These are phyloP conservation scores for Aspergillus eucalypticola DNA, from an alignment of 2,329 filamentous ascomycete genomes.

Conservation along the genomic window DNA sequence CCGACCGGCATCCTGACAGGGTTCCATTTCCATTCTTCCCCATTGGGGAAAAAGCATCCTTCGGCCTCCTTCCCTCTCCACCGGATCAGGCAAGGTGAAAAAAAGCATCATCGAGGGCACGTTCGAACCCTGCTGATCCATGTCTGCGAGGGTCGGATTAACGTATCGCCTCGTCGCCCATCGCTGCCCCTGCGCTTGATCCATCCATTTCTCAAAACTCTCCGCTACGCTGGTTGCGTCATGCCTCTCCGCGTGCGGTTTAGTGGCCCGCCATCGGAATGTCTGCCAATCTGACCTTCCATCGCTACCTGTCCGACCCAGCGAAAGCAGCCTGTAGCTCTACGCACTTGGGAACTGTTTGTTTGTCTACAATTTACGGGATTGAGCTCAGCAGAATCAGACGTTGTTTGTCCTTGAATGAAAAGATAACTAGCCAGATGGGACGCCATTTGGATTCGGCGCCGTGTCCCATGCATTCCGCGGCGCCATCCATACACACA, in stretches of 20 bases:
- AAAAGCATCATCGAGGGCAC: neutral
- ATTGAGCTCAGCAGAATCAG: neutral
- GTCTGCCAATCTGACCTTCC: neutral
- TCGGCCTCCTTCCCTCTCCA: neutral
- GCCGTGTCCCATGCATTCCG: neutral
- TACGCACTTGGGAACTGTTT: neutral
- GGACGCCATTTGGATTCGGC: neutral
- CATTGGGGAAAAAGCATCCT: neutral
- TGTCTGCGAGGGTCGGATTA: neutral
- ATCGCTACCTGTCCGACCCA: neutral
- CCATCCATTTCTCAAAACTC: neutral
- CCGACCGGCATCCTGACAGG: neutral
- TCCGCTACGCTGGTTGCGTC: conserved; percentile 13
- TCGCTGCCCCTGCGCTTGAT: neutral
- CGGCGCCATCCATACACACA: neutral
- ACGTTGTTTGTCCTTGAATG: neutral
- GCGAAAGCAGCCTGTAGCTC: neutral
- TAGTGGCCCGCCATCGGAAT: conserved; percentile 13
- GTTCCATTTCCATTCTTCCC: conserved; percentile 1
- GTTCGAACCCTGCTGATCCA: neutral
- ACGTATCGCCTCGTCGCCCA: neutral
- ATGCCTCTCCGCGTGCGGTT: conserved; percentile 13
- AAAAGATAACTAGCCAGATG: neutral
- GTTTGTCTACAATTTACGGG: neutral
- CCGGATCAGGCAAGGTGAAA: conserved; percentile 12